Evolutionary conservation across 2,329 filamentous ascomycete genomes (phyloP).

Genomic region (Arthrobotrys entomopaga): DNA sequence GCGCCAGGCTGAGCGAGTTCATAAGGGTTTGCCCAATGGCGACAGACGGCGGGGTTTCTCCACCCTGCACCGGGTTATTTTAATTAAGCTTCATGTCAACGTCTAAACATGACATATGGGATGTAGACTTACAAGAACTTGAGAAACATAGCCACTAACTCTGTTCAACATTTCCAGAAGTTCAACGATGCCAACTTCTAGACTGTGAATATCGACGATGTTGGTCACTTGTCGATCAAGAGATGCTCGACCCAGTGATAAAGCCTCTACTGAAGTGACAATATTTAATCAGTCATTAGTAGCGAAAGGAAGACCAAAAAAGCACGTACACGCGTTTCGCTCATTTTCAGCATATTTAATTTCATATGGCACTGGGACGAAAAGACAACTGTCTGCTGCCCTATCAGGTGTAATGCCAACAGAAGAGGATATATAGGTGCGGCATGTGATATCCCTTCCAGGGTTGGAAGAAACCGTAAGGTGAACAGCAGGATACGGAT

Average conservation of each 20-base stretch:
- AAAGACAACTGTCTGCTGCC: constrained; percentile 93
- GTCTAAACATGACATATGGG: neutral
- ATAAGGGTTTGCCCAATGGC: constrained; percentile 94
- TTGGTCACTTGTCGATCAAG: constrained; percentile 43
- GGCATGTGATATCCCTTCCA: constrained; percentile 85
- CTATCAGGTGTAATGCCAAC: constrained; percentile 95
- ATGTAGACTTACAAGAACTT: constrained; percentile 72
- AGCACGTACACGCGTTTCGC: constrained; percentile 67
- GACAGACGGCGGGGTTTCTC: constrained; percentile 88
- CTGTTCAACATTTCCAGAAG: constrained; percentile 90
- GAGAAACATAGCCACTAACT: constrained; percentile 89
- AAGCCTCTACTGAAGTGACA: constrained; percentile 33
- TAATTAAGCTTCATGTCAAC: neutral
- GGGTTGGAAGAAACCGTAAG: constrained; percentile 92
- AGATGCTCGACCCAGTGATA: constrained; percentile 41
- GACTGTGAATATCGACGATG: constrained; percentile 86
- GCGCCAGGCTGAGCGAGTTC: constrained; percentile 89
- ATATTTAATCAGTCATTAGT: neutral
- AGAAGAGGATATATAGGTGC: constrained; percentile 93
- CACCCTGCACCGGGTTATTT: constrained; percentile 66
- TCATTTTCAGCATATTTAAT: constrained; percentile 86
- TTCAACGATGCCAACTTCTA: constrained; percentile 86
- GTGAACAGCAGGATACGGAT: constrained; percentile 96
- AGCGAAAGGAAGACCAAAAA: neutral
- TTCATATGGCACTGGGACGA: constrained; percentile 96